Percentiles rank a stretch among this genome's conserved stretches.
Conservation (phyloP, 1,139 yeast genomes). For the Pneumocystis canis region DNA sequence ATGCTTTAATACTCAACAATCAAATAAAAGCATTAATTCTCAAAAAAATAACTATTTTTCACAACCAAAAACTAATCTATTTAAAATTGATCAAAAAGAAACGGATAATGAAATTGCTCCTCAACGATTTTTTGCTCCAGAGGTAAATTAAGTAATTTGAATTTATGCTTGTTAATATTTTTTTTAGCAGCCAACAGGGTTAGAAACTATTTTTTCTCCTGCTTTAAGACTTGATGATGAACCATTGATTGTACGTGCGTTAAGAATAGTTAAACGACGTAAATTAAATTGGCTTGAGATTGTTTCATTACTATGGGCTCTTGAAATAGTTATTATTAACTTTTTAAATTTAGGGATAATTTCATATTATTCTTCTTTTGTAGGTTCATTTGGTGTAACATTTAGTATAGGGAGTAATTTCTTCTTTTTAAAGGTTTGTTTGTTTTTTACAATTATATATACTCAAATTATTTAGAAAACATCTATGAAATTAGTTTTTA, state of each 20-base stretch:
- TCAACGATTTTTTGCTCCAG: conserved; percentile 13
- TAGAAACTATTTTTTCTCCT: conserved; percentile 10
- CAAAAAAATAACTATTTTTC: background rate
- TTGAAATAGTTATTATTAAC: background rate
- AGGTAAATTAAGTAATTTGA: background rate
- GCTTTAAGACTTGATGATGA: conserved; percentile 12
- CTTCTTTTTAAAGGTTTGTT: background rate
- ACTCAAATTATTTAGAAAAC: background rate
- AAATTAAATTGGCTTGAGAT: background rate
- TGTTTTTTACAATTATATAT: background rate
- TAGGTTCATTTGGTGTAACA: background rate
- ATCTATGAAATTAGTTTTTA: background rate
- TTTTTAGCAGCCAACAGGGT: conserved; percentile 9
- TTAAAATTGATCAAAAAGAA: background rate
- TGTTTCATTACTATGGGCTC: background rate
- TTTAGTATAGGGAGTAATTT: background rate
- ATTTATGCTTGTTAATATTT: background rate
- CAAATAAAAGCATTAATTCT: background rate
- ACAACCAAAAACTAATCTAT: background rate
- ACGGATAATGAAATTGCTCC: conserved; percentile 4
- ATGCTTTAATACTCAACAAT: background rate
- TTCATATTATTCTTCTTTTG: background rate
- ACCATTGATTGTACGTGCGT: conserved; percentile 10
- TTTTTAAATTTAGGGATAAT: background rate
- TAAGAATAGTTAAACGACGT: conserved; percentile 6